Percentiles rank a stretch among this genome's conserved stretches.
These are phyloP conservation scores for Podospora pseudopauciseta DNA, from an alignment of 495 filamentous ascomycete species.

Conservation along the genomic window DNA sequence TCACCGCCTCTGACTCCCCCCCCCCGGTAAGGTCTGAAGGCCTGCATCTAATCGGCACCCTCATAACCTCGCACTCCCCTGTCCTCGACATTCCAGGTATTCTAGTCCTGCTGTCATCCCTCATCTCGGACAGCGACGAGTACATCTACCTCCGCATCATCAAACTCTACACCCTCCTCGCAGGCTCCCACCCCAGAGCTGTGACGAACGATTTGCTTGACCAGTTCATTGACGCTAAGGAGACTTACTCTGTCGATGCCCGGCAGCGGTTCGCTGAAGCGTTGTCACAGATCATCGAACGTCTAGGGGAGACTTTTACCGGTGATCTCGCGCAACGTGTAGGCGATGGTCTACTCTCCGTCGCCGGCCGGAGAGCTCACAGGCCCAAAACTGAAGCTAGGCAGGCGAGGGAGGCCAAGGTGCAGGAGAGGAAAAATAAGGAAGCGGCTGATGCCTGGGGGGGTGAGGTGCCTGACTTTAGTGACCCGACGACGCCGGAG, in stretches of 20 bases:
- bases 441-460: slow-evolving; percentile 54
- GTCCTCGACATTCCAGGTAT: slow-evolving; percentile 69
- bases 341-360: slow-evolving; percentile 58
- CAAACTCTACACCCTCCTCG: slow-evolving; percentile 63
- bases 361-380: slow-evolving; percentile 61
- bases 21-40: slow-evolving; percentile 77
- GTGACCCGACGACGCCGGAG: slow-evolving; percentile 44
- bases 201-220: slow-evolving; percentile 64
- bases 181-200: slow-evolving; percentile 60
- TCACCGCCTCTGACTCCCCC: slow-evolving; percentile 61
- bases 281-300: slow-evolving; percentile 63
- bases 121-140: slow-evolving; percentile 67
- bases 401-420: slow-evolving; percentile 47
- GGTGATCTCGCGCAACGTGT: slow-evolving; percentile 56
- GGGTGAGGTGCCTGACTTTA: slow-evolving; percentile 46
- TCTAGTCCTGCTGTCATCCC: slow-evolving; percentile 59
- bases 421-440: slow-evolving; percentile 44
- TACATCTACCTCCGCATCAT: slow-evolving; percentile 72
- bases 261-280: slow-evolving; percentile 72
- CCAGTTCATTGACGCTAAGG: slow-evolving; percentile 61
- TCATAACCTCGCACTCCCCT: slow-evolving; percentile 60
- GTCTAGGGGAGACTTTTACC: slow-evolving; percentile 57
- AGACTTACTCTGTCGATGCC: slow-evolving; percentile 58
- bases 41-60: slow-evolving; percentile 61
- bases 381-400: slow-evolving; percentile 52